Percentiles rank a stretch among this genome's conserved stretches.
Evolutionary conservation across 306 rosid species (phyloP).

Genomic region (Fagus sylvatica): DNA sequence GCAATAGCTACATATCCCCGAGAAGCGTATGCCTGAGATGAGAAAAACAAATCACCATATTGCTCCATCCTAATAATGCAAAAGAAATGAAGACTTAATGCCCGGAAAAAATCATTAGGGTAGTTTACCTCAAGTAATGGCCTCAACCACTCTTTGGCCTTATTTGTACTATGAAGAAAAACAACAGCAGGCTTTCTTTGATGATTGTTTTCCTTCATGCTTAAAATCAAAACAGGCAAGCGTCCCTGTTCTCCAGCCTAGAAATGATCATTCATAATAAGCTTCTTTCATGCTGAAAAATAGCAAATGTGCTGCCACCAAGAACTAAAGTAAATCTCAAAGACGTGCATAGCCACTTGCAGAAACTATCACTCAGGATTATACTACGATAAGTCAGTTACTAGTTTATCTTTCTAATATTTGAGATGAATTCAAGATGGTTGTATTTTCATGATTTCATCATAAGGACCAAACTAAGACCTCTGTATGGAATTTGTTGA

Average conservation of each 20-base stretch:
- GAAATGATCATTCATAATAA: slow-evolving; percentile 12
- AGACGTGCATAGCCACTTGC: no score
- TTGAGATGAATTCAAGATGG: background rate
- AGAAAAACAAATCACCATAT: background rate
- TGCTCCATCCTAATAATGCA: background rate
- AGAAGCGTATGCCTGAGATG: slow-evolving; percentile 83
- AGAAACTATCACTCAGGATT: no score
- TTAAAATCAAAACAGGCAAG: slow-evolving; percentile 72
- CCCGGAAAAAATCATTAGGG: slow-evolving; percentile 1
- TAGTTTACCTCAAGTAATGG: slow-evolving; percentile 75
- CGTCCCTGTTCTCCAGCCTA: slow-evolving; percentile 94
- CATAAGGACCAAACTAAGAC: background rate
- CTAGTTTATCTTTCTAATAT: no score
- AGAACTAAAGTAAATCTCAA: background rate
- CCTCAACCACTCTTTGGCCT: slow-evolving; percentile 67
- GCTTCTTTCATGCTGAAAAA: slow-evolving; percentile 2
- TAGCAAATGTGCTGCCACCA: background rate
- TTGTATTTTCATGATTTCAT: background rate
- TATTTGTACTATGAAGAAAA: slow-evolving; percentile 67
- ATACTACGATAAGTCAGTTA: no score
- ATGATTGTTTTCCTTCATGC: slow-evolving; percentile 55
- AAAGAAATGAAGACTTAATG: slow-evolving; percentile 2
- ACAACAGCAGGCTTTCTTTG: slow-evolving; percentile 72
- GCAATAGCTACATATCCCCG: slow-evolving; percentile 79
- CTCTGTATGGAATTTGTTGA: no score